Conservation (phyloP, 2,329 filamentous ascomycete species). For the Pyrenophora teres region DNA sequence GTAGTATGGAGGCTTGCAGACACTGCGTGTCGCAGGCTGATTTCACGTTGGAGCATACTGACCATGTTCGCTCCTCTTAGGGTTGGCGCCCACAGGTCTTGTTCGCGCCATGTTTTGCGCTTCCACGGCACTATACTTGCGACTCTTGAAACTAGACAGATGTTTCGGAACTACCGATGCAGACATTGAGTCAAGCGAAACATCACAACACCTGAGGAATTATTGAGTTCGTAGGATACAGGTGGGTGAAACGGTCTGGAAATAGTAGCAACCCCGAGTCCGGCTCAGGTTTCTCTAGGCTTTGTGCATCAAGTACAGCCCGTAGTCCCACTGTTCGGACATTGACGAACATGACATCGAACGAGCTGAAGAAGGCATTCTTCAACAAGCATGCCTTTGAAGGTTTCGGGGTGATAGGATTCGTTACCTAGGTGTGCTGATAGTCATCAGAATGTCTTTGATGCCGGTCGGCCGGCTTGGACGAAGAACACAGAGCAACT, state of each 20-base stretch:
- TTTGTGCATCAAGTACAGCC: background rate
- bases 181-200: conserved; percentile 5
- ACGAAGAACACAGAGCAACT: background rate
- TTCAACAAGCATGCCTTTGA: too few relatives aligned
- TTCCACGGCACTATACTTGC: conserved; percentile 7
- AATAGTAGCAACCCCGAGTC: conserved; percentile 1
- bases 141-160: conserved; percentile 13
- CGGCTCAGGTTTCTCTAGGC: background rate
- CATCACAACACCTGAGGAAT: conserved; percentile 1
- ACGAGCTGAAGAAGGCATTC: too few relatives aligned
- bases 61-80: conserved; percentile 3
- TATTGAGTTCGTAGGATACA: background rate
- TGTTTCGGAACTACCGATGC: conserved; percentile 10
- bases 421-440: background rate
- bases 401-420: background rate
- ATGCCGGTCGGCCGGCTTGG: background rate
- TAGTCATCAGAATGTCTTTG: background rate
- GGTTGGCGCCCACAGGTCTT: background rate
- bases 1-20: background rate
- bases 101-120: conserved; percentile 5
- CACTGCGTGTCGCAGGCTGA: conserved; percentile 6
- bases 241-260: background rate
- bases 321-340: too few relatives aligned
- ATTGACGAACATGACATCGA: too few relatives aligned
- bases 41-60: background rate